A percentile compares a stretch with the other conserved stretches of the same genome.
Conservation (phyloP, 2,329 filamentous ascomycete genomes). For the Pseudogymnoascus sp. region DNA sequence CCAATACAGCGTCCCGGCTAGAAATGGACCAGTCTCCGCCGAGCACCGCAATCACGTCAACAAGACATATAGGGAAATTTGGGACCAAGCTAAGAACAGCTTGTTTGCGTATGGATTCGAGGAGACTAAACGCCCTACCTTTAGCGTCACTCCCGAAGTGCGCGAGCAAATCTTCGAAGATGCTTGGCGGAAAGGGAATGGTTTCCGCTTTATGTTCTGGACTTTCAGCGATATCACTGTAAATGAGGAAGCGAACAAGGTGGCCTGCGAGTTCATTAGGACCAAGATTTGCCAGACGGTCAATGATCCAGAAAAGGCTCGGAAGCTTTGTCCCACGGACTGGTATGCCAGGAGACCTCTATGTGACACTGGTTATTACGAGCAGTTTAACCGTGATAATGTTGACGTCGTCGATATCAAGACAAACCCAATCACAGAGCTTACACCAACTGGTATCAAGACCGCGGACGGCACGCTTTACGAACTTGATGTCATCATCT, state of each 20-base stretch:
- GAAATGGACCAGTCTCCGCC: conserved; percentile 21
- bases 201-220: conserved; percentile 31
- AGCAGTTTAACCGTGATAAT: conserved; percentile 23
- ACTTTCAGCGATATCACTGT: conserved; percentile 31
- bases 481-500: too few species aligned
- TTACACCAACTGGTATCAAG: conserved; percentile 23
- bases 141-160: conserved; percentile 21
- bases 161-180: conserved; percentile 25
- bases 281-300: conserved; percentile 27
- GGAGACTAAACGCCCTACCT: conserved; percentile 20
- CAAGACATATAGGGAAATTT: conserved; percentile 29
- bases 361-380: conserved; percentile 23
- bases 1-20: conserved; percentile 29
- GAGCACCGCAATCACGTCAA: conserved; percentile 27
- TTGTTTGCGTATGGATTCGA: conserved; percentile 28
- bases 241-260: conserved; percentile 31
- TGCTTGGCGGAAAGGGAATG: conserved; percentile 27
- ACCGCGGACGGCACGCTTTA: conserved; percentile 16
- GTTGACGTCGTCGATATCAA: conserved; percentile 26
- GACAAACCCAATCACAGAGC: conserved; percentile 21
- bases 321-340: conserved; percentile 20
- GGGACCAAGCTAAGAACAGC: conserved; percentile 23
- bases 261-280: conserved; percentile 30
- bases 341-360: conserved; percentile 18
- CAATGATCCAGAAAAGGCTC: conserved; percentile 25